Evolutionary conservation across 345 rosid genomes (phyloP), one percentile per base, ranked within the genome.

Genomic region (Gossypium sturtianum): DNA sequence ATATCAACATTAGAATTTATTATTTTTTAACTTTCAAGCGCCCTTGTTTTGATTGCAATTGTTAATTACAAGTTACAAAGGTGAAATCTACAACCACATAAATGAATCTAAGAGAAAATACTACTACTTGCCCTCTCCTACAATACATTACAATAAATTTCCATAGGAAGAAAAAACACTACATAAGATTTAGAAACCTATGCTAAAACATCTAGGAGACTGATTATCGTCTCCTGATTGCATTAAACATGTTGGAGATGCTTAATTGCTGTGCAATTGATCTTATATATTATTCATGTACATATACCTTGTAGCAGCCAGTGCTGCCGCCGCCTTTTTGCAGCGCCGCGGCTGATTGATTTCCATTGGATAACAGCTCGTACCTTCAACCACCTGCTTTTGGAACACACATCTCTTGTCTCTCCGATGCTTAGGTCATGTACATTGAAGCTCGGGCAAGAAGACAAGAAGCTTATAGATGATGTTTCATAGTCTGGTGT

Each of bases 361-460:
- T 76, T 43, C 75, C 77, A 62, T 53, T 77, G 85, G 16, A 91
- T 47, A 3, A 87, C 93, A 19, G 97, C 93, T 63, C 91, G 78
- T 23, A 92, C 76, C 86, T 89, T 89, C 73, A 89, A 84, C 98
- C 98, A 91, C 19, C 88, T 75, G 9, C 80, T 91, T 78, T 76
- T 88, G 0, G 87, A 44, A 12, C 45, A 51, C 23, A 27, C 47
- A 27, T 51, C 72, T 69, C 72, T 69, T 4, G 23, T 22, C 75
- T 45, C 43, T 43, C 54, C 44, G 43, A 72, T 72, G 27, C 53
- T 72, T 58, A 15, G 60, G 9, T 41, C 27, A 51, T 27, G 4
- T 49, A 68, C 72, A 49, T 25, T 2, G 4, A 49, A 68, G 58
- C 6, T 16, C 9, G 72, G 23, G 44, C 47, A 52, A 70, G 73